These are phyloP conservation scores for Aspergillus haitiensis DNA, from an alignment of 495 filamentous ascomycete species.

Conservation along the genomic window DNA sequence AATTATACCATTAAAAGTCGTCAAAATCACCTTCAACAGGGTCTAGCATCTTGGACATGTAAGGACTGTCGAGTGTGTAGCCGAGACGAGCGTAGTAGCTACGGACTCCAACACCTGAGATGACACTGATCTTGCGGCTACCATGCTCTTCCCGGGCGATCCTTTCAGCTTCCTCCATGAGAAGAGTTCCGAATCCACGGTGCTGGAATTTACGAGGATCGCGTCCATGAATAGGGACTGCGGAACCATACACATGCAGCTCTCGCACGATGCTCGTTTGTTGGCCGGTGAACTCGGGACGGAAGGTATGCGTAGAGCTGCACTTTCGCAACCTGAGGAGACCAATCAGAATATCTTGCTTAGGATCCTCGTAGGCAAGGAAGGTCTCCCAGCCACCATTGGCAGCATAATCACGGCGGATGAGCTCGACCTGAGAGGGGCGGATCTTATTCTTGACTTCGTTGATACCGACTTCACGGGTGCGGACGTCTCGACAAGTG, in stretches of 20 bases:
- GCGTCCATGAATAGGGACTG: constrained; percentile 89
- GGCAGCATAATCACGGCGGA: constrained; percentile 91
- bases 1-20: constrained; percentile 7
- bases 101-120: constrained; percentile 90
- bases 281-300: constrained; percentile 80
- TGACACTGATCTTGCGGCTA: constrained; percentile 90
- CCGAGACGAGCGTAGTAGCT: constrained; percentile 92
- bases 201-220: constrained; percentile 97
- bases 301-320: constrained; percentile 83
- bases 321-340: constrained; percentile 89
- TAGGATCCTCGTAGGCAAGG: constrained; percentile 95
- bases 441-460: constrained; percentile 98
- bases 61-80: constrained; percentile 87
- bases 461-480: constrained; percentile 95
- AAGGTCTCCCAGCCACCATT: constrained; percentile 99
- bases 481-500: constrained; percentile 95
- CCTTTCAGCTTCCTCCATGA: constrained; percentile 97
- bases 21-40: constrained; percentile 38
- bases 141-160: constrained; percentile 93
- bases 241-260: constrained; percentile 93
- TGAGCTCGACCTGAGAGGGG: constrained; percentile 91
- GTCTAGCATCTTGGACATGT: constrained; percentile 74
- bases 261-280: constrained; percentile 91
- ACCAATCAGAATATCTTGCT: constrained; percentile 96
- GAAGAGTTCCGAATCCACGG: constrained; percentile 90